Evolutionary conservation across 2,329 filamentous ascomycete genomes (phyloP).

Genomic region (Hawksworthiomyces lignivorus): DNA sequence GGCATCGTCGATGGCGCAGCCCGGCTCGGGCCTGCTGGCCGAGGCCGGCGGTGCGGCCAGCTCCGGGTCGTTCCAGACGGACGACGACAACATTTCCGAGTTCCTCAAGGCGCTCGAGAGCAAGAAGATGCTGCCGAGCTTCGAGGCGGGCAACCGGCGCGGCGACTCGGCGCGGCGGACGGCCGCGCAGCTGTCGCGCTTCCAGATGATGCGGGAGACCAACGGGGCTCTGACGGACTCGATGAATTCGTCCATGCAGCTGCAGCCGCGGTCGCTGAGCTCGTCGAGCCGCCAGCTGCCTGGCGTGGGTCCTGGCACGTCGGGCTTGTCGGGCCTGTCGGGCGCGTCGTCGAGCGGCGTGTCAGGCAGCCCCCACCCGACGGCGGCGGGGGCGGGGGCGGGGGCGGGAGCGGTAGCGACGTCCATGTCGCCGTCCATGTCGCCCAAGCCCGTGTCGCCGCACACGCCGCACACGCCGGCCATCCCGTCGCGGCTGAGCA

Average conservation of each 20-base stretch:
- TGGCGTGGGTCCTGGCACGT: conserved; percentile 52
- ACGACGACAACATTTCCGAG: conserved; percentile 89
- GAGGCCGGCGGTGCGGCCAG: conserved; percentile 53
- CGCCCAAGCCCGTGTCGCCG: conserved; percentile 84
- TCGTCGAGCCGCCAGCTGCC: conserved; percentile 57
- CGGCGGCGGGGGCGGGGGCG: no score
- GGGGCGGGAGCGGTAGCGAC: no score
- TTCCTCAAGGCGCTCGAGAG: conserved; percentile 85
- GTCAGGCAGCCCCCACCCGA: no score
- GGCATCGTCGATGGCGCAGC: conserved; percentile 60
- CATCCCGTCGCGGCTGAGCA: conserved; percentile 86
- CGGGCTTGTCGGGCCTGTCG: conserved; percentile 52
- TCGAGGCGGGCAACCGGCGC: conserved; percentile 59
- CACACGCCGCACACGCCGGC: conserved; percentile 93
- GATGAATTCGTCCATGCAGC: conserved; percentile 79
- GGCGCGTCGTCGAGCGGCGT: conserved; percentile 1
- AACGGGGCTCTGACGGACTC: conserved; percentile 86
- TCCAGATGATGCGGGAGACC: conserved; percentile 81
- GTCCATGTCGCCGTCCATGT: conserved; percentile 68
- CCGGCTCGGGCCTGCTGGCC: conserved; percentile 71
- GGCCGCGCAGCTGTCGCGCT: conserved; percentile 72
- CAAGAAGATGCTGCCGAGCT: conserved; percentile 77
- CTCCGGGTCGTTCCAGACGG: conserved; percentile 61
- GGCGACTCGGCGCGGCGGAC: conserved; percentile 68
- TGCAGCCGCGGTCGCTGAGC: conserved; percentile 74